Conservation (phyloP, 169 alveolate genomes). For the Plasmodium sp. region DNA sequence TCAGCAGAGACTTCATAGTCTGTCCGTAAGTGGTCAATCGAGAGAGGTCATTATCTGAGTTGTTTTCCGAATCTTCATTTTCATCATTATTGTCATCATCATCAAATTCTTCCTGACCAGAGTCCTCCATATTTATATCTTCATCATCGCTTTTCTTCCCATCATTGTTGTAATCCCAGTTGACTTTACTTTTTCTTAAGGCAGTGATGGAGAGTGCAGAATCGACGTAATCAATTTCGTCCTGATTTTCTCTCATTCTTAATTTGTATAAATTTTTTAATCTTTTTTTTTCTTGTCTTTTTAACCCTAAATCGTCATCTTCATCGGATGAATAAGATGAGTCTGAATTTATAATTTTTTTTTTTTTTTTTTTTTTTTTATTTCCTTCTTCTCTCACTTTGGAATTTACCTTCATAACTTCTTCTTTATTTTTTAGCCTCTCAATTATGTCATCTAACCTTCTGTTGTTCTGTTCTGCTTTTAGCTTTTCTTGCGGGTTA, state of each 20-base stretch:
- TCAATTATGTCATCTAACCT: slow-evolving; percentile 72
- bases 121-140: slow-evolving; percentile 41
- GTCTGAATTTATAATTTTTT: background rate
- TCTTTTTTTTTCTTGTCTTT: slow-evolving; percentile 74
- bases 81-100: slow-evolving; percentile 66
- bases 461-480: slow-evolving; percentile 28
- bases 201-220: slow-evolving; percentile 56
- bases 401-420: slow-evolving; percentile 17
- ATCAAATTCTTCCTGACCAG: slow-evolving; percentile 44
- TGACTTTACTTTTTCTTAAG: slow-evolving; percentile 48
- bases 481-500: slow-evolving; percentile 24
- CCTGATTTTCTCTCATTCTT: slow-evolving; percentile 68
- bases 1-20: slow-evolving; percentile 45
- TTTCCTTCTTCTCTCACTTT: slow-evolving; percentile 26
- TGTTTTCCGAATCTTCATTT: slow-evolving; percentile 63
- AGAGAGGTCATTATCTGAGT: slow-evolving; percentile 46
- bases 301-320: slow-evolving; percentile 72
- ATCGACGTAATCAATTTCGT: slow-evolving; percentile 70
- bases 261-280: slow-evolving; percentile 56
- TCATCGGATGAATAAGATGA: background rate
- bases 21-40: slow-evolving; percentile 69
- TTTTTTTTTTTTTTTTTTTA: slow-evolving; percentile 30
- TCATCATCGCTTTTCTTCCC: slow-evolving; percentile 75
- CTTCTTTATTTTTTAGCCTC: slow-evolving; percentile 65
- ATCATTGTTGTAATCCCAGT: slow-evolving; percentile 74